Percentiles rank a stretch among this genome's conserved stretches.
Conservation (phyloP, 305 asterid species). For the Fraxinus latifolia region DNA sequence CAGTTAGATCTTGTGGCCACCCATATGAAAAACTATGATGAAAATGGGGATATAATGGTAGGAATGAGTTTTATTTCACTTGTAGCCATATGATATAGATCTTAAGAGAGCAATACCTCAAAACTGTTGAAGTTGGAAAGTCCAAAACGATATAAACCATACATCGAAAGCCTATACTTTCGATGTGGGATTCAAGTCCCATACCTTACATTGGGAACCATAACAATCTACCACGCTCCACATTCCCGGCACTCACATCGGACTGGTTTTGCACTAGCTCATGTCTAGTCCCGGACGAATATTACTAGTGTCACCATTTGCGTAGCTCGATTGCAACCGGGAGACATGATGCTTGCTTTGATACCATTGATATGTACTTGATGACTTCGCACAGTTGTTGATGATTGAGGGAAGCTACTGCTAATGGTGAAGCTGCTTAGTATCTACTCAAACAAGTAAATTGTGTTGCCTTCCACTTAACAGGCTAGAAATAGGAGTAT, state of each 20-base stretch:
- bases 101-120: neutral
- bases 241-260: neutral
- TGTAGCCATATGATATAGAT: neutral
- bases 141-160: neutral
- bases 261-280: neutral
- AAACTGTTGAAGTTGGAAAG: neutral
- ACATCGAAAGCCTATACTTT: neutral
- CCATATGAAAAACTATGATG: neutral
- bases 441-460: neutral
- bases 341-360: neutral
- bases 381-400: neutral
- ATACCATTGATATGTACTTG: neutral
- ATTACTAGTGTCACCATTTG: neutral
- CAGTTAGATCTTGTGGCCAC: neutral
- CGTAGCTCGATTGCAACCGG: neutral
- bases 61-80: neutral
- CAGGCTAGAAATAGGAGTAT: neutral
- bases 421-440: neutral
- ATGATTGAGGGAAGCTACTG: neutral
- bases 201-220: neutral
- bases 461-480: neutral
- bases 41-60: neutral
- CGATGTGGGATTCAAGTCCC: neutral
- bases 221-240: neutral
- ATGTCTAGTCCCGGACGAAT: neutral